Conservation (phyloP, 2,329 filamentous ascomycete species). For the Bertia moriformis region DNA sequence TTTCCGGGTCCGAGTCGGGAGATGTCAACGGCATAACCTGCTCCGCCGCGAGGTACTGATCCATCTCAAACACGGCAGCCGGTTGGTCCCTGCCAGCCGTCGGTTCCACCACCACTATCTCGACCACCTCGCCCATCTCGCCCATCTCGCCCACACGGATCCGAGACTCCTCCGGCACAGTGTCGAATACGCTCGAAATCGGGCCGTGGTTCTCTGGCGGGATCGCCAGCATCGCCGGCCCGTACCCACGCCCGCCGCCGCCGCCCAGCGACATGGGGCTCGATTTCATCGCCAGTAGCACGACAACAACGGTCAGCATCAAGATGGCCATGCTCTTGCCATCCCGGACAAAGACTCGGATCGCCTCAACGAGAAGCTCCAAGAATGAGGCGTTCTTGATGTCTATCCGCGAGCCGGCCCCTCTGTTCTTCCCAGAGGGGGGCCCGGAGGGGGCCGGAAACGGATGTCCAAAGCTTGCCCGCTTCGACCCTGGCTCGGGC, state of each 20-base stretch:
- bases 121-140: neutral
- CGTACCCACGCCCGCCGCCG: neutral
- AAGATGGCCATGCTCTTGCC: slow-evolving; percentile 44
- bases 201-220: neutral
- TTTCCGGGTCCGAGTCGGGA: neutral
- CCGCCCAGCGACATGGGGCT: neutral
- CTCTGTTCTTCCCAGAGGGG: neutral
- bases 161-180: neutral
- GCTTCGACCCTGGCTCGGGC: neutral
- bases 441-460: slow-evolving; percentile 14
- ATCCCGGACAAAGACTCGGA: slow-evolving; percentile 37
- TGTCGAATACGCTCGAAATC: neutral
- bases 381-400: slow-evolving; percentile 28
- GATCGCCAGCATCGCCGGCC: neutral
- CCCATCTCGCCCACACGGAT: neutral
- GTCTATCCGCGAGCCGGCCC: too few relatives aligned
- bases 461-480: slow-evolving; percentile 1
- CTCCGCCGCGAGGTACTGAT: neutral
- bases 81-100: neutral
- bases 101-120: neutral
- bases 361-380: slow-evolving; percentile 37
- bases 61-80: neutral
- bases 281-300: slow-evolving; percentile 28
- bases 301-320: slow-evolving; percentile 34
- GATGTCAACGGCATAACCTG: neutral